Base-by-base conservation (phyloP, 306 rosid genomes). In the Fragaria nilgerrensis region DNA sequence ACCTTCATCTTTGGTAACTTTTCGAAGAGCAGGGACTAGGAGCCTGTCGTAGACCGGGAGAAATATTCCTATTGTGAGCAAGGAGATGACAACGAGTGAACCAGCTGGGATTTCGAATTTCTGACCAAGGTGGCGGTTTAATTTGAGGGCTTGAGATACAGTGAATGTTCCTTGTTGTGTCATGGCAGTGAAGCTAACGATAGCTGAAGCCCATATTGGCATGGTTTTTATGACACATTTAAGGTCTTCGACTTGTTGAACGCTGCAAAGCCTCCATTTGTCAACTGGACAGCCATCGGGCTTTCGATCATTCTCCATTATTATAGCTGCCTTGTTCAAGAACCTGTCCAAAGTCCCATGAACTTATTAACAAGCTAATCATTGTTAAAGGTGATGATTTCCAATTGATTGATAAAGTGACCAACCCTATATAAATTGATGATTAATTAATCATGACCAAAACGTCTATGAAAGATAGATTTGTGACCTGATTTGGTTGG, bases 181-280 rank as follows among this genome's bases (percentile, higher is more conserved):
- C 34, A 87, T 58, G 53, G 94, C 14, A 2, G 62, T 70, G 1
- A 86, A 48, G 76, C 90, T 83, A 1, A 89, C 72, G 9, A 90
- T 83, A 4, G 88, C 87, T 4, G 94, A 70, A 0, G 84, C 79
- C 91, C 92, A 89, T 0, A 90, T 44, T n/a, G 97, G 94, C 15
- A 82, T 32, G 1, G 87, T 77, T 83, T 85, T 85, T 0, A 82
- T 19, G 9, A 92, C 1, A 81, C 92, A 90, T 89, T 92, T 92
- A 0, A 90, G 75, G 43, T 92, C 96, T 84, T 93, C 97, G 1
- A 93, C 88, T 77, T 87, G 88, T 16, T 91, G 98, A 0, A 89
- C 84, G 88, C 89, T 80, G 0, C 85, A 85, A 0, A 93, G 83
- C 36, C 69, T 82, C 96, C 96, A 88, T 0, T 78, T 23, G 55